A percentile compares a stretch with the other conserved stretches of the same genome.
Evolutionary conservation across 495 filamentous ascomycete genomes (phyloP).

Genomic region (Lepraria neglecta): DNA sequence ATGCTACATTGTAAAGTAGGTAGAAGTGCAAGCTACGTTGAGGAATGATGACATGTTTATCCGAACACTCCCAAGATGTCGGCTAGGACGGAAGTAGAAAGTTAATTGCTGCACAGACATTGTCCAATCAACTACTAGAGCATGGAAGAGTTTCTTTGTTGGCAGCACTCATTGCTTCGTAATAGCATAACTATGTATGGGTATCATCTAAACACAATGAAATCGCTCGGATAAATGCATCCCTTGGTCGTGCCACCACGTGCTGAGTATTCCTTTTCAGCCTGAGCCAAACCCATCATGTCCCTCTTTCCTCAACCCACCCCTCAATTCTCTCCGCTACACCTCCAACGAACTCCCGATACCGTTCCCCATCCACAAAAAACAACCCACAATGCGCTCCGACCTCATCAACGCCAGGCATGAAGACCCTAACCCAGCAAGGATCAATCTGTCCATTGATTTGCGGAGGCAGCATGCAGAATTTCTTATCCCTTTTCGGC

Average conservation of each 20-base stretch:
- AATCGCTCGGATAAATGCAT: background rate
- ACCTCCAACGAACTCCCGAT: slow-evolving; percentile 71
- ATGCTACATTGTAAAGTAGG: slow-evolving; percentile 1
- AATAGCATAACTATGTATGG: background rate
- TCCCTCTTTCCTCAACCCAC: slow-evolving; percentile 57
- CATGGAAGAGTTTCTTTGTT: background rate
- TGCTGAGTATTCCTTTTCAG: too few species aligned
- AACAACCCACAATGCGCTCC: slow-evolving; percentile 82
- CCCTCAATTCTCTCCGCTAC: slow-evolving; percentile 60
- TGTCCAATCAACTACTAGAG: background rate
- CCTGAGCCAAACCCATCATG: slow-evolving; percentile 43
- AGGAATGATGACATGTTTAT: background rate
- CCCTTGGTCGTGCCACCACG: background rate
- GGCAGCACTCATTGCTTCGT: background rate
- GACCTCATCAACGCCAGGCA: slow-evolving; percentile 79
- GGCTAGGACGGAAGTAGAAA: background rate
- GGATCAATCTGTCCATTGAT: slow-evolving; percentile 48
- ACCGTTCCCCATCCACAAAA: slow-evolving; percentile 53
- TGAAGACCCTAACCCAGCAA: slow-evolving; percentile 68
- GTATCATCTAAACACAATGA: background rate
- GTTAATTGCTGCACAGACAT: background rate
- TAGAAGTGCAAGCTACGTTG: background rate
- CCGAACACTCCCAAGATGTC: background rate
- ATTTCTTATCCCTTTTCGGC: slow-evolving; percentile 57
- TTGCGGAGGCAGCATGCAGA: slow-evolving; percentile 63